Base-by-base conservation (phyloP, 2,329 filamentous ascomycete species). In the Aureobasidium musti region DNA sequence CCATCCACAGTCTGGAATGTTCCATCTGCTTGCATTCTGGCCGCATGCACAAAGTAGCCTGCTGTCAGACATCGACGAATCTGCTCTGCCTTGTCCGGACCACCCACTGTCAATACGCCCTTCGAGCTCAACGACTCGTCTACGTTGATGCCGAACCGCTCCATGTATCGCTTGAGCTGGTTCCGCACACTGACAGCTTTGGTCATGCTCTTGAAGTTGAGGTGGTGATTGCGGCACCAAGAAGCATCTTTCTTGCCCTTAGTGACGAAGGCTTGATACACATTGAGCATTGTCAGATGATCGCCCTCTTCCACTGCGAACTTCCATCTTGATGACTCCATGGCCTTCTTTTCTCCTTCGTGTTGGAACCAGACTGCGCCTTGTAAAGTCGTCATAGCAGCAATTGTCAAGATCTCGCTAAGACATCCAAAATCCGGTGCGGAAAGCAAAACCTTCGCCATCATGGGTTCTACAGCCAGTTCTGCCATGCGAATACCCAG, bases 271-370 rank as follows among this genome's bases (percentile, higher is more conserved):
- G 91, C 87, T 74, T 93, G 89, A 74, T 95, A 98, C n/a, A 93
- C 90, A 73, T 99, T 98, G 47, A 97, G 84, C 13, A 97, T 84
- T 0, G 93, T 97, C 28, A 98, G 79, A 73, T 98, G 94, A 72
- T 99, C 95, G 0, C 95, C 95, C 80, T 98, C 93, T 68, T 96
- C 91, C 7, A 89, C 93, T 0, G 94, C 91, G 74, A 98, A 98
- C 73, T 90, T 91, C 56, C 91, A 85, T 54, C 91, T 84, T 33
- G 88, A 86, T 23, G 84, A 87, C 74, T 97, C 92, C 75, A 90
- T 86, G 60, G 83, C 82, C 73, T 90, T 92, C 73, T 89, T 90
- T 70, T 91, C 89, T 43, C 87, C 90, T 28, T 93, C 89, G 71
- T 92, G 88, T 37, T 89, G 85, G 69, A 97, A 87, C 89, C 92